phyloP scores from a whole-genome alignment of 306 rosid species.

The Purshia tridentata region DNA sequence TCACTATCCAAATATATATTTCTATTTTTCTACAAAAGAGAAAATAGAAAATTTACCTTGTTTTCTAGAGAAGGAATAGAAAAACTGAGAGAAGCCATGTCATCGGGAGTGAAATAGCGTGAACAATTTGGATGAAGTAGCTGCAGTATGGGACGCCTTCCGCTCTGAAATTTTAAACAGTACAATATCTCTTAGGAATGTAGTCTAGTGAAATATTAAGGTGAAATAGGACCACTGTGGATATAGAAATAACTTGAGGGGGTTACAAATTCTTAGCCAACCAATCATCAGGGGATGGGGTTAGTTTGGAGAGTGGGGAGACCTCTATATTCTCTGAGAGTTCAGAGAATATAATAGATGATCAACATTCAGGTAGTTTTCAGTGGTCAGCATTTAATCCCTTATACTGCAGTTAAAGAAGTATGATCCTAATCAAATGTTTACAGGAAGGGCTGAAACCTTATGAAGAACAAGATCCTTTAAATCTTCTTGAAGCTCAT shows the following conservation, averaged over 20 bases:
- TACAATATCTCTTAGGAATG: conserved; percentile 18
- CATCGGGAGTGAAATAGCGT: conserved; percentile 80
- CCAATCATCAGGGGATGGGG: not conserved
- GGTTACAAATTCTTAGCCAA: not conserved
- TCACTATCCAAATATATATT: conserved; percentile 2
- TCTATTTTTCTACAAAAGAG: conserved; percentile 10
- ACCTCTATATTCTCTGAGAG: not conserved
- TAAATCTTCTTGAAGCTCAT: conserved; percentile 58
- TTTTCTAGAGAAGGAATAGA: conserved; percentile 68
- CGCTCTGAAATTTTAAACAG: conserved; percentile 53
- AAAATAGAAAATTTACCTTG: conserved; percentile 52
- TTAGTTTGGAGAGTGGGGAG: too few relatives aligned
- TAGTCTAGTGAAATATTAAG: not conserved
- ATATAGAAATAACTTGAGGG: not conserved
- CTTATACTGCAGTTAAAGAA: not conserved
- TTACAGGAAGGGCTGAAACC: conserved; percentile 45
- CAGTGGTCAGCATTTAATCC: not conserved
- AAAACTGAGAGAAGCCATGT: conserved; percentile 62
- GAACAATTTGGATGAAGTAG: conserved; percentile 79
- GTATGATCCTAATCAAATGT: not conserved
- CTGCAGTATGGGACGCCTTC: conserved; percentile 74
- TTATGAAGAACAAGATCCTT: conserved; percentile 79
- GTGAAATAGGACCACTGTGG: not conserved
- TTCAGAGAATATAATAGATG: not conserved
- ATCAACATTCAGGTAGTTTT: not conserved